These are phyloP conservation scores for Penicillium nucicola DNA, from an alignment of 495 filamentous ascomycete species.

Conservation along the genomic window DNA sequence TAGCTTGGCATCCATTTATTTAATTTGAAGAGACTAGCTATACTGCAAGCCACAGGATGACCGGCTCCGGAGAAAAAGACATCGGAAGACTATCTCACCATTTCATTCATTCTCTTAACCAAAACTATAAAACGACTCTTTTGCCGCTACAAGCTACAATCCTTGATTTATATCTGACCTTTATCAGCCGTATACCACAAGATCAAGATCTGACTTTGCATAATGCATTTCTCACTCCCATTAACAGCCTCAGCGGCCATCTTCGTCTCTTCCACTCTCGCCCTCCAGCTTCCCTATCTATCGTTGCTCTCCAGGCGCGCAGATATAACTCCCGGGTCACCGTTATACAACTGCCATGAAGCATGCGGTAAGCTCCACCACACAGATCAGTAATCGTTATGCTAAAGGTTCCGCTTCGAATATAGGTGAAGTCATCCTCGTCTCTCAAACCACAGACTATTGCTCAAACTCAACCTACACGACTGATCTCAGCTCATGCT, in stretches of 20 bases:
- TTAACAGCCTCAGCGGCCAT: slow-evolving; percentile 8
- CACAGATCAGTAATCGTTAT: not conserved
- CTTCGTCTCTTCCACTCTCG: slow-evolving; percentile 8
- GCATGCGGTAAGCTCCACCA: slow-evolving; percentile 39
- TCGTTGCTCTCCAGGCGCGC: not conserved
- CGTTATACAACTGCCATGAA: slow-evolving; percentile 46
- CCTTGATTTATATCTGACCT: too few species aligned
- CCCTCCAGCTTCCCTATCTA: slow-evolving; percentile 1
- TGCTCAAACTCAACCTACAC: slow-evolving; percentile 42
- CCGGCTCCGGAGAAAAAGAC: not conserved
- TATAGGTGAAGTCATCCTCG: slow-evolving; percentile 40
- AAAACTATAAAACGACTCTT: not conserved
- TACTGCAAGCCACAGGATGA: not conserved
- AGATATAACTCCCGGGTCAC: slow-evolving; percentile 34
- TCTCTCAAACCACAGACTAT: slow-evolving; percentile 28
- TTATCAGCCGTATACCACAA: too few species aligned
- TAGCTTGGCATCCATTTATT: not conserved
- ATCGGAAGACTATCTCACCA: not conserved
- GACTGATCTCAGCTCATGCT: slow-evolving; percentile 35
- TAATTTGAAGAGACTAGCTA: too few species aligned
- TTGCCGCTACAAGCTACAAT: too few species aligned
- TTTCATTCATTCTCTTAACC: not conserved
- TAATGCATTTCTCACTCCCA: slow-evolving; percentile 6
- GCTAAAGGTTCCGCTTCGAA: not conserved
- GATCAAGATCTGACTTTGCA: too few species aligned